Percentiles rank a stretch among this genome's conserved stretches.
Conservation (phyloP, 1,139 yeast species). For the Lizanozyma gosingica region DNA sequence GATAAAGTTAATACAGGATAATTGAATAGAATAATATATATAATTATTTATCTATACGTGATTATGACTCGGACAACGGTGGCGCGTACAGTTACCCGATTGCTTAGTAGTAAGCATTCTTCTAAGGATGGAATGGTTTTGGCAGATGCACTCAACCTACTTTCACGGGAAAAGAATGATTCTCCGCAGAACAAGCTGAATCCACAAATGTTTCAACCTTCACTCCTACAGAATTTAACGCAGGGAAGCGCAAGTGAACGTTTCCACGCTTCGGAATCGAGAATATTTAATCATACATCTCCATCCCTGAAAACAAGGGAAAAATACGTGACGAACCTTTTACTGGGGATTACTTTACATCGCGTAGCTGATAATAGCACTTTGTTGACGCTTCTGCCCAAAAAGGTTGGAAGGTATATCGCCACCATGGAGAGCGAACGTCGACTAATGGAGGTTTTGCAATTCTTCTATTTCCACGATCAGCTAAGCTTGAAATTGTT, state of each 20-base stretch:
- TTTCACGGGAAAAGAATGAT: conserved; percentile 12
- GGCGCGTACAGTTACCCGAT: not conserved
- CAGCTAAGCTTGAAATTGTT: conserved; percentile 18
- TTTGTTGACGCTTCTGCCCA: conserved; percentile 11
- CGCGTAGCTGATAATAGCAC: conserved; percentile 7
- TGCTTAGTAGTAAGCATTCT: not conserved
- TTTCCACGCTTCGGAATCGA: conserved; percentile 3
- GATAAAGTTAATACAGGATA: too few species aligned
- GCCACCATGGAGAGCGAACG: conserved; percentile 15
- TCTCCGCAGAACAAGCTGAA: conserved; percentile 6
- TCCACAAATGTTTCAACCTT: conserved; percentile 16
- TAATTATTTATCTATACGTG: too few species aligned
- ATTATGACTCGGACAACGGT: too few species aligned
- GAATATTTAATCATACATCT: conserved; percentile 3
- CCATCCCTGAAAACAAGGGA: conserved; percentile 7
- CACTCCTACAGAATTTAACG: conserved; percentile 24
- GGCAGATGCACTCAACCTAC: conserved; percentile 34
- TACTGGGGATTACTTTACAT: conserved; percentile 14
- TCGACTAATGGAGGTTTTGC: conserved; percentile 19
- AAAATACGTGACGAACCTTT: conserved; percentile 12
- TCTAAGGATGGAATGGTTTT: conserved; percentile 6
- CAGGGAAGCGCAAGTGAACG: conserved; percentile 5
- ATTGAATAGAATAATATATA: too few species aligned
- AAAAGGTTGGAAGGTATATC: conserved; percentile 15
- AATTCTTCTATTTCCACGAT: conserved; percentile 19